Evolutionary conservation across 2,329 filamentous ascomycete species (phyloP), one percentile per base, ranked within the genome.

Genomic region (Cladosporium velox): DNA sequence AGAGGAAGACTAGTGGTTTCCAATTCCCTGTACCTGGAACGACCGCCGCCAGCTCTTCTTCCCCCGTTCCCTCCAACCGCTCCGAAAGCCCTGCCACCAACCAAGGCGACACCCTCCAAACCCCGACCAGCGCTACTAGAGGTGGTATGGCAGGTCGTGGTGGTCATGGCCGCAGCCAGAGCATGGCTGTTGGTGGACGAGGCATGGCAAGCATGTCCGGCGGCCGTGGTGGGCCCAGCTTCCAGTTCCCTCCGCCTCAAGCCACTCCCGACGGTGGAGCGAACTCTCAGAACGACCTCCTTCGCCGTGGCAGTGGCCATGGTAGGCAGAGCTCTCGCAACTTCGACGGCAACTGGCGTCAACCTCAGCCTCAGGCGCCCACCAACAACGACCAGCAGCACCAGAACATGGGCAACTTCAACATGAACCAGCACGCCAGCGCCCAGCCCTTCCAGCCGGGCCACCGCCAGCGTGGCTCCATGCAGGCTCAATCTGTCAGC

Each of bases 331-430:
- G 87, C 12, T 99, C 95, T 28, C 89, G 95, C 69, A 99, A 98
- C 80, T 98, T 98, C 75, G 95, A 99, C 72, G 90, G 93, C 74
- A 99, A 99, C 80, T 99, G 95, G 95, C 91, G 95, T 74, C 96
- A 93, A 75, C 80, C 82, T 64, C 74, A 76, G 64, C 82, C 61
- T 15, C 76, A 77, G 64, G 81, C 67, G 7, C 67, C 83, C 83
- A 84, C 86, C 70, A 84, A 75, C 44, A 77, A 78, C 66, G 79
- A 83, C 60, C 78, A 76, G 68, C 80, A 82, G 70, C 68, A 76
- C 66, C 77, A 78, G 69, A 83, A 80, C 75, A 83, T 88, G 82
- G 86, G 86, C 66, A 87, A 85, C 73, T 89, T 89, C 75, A 85
- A 85, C 74, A 89, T 92, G 79, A 87, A 88, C 70, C 91, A 92